A percentile compares a stretch with the other conserved stretches of the same genome.
Conservation (phyloP, 768 basidiomycete species). For the Mycena polygramma region DNA sequence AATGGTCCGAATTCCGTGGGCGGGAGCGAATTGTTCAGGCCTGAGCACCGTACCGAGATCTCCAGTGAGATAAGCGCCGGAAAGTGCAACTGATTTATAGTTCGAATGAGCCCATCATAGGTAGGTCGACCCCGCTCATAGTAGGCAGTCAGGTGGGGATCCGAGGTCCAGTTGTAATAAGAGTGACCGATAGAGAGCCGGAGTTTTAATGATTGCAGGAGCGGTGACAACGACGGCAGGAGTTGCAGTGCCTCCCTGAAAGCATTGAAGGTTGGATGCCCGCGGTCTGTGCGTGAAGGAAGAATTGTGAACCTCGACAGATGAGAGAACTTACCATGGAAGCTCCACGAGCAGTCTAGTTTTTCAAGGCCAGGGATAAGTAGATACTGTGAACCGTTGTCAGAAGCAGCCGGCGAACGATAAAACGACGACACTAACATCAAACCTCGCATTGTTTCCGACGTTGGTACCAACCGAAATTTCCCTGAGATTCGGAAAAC, state of each 20-base stretch:
- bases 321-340: background rate
- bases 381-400: background rate
- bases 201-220: background rate
- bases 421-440: background rate
- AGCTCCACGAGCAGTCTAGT: background rate
- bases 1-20: background rate
- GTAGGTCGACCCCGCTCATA: background rate
- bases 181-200: background rate
- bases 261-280: background rate
- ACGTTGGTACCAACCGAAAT: background rate
- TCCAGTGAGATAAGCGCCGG: background rate
- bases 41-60: background rate
- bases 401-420: background rate
- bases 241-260: background rate
- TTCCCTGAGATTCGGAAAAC: constrained; percentile 13
- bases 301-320: background rate
- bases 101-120: background rate
- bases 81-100: background rate
- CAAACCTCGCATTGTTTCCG: background rate
- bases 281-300: background rate
- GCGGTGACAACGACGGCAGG: background rate
- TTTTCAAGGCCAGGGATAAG: constrained; percentile 1
- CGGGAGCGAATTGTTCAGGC: background rate
- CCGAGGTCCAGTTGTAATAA: background rate
- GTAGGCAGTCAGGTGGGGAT: background rate